Conservation (phyloP, 2,329 filamentous ascomycete genomes). For the Arthroderma sp. region DNA sequence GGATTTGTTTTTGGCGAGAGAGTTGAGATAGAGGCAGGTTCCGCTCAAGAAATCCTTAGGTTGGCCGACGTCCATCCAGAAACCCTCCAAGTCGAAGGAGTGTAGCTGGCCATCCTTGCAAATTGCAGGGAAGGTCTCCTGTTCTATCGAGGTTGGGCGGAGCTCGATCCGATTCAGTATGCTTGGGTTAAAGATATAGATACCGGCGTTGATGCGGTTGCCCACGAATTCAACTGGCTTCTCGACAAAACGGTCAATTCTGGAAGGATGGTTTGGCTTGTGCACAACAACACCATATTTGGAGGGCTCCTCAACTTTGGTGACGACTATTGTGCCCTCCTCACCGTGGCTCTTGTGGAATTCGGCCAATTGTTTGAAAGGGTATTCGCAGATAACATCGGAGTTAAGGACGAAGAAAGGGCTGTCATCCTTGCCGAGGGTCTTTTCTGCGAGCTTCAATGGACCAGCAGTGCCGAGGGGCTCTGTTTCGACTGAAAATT, state of each 20-base stretch:
- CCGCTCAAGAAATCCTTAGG: conserved; percentile 96
- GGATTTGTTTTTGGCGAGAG: conserved; percentile 76
- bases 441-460: conserved; percentile 85
- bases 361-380: conserved; percentile 73
- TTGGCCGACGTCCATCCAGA: conserved; percentile 99
- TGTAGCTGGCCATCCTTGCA: conserved; percentile 80
- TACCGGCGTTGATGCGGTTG: conserved; percentile 96
- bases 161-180: conserved; percentile 87
- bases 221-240: conserved; percentile 98
- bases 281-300: conserved; percentile 99
- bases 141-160: conserved; percentile 92
- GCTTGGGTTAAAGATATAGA: conserved; percentile 93
- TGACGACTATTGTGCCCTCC: conserved; percentile 95
- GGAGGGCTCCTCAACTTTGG: conserved; percentile 96
- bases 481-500: conserved; percentile 93
- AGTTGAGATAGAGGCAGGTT: conserved; percentile 91
- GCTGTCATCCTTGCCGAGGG: conserved; percentile 80
- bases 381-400: conserved; percentile 96
- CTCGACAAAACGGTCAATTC: conserved; percentile 98
- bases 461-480: conserved; percentile 90
- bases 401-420: conserved; percentile 99
- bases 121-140: conserved; percentile 95
- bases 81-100: conserved; percentile 91
- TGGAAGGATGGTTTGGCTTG: conserved; percentile 78
- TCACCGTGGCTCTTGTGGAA: conserved; percentile 91